These are phyloP conservation scores for Chrysophaeum taylorii DNA, from an alignment of 352 stramenopile species.

Conservation along the genomic window DNA sequence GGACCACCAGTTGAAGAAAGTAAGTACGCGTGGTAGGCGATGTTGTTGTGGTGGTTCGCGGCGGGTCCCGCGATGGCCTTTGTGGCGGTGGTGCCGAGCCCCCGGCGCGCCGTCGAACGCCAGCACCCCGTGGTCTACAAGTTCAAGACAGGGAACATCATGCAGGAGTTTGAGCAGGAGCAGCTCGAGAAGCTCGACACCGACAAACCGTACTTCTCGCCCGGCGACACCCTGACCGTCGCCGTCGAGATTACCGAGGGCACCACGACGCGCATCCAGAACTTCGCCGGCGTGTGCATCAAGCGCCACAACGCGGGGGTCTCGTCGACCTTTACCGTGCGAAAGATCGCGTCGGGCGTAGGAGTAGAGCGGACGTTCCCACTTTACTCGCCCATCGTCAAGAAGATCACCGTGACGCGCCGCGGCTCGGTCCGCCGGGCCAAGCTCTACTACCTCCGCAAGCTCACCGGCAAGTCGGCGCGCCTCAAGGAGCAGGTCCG, in stretches of 20 bases:
- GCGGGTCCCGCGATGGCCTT: too few species aligned
- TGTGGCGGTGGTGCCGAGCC: too few species aligned
- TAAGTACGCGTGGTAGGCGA: too few species aligned
- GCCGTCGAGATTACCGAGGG: constrained; percentile 4
- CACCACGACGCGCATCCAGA: constrained; percentile 7
- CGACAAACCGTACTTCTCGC: background rate
- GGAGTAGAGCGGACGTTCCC: constrained; percentile 3
- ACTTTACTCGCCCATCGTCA: background rate
- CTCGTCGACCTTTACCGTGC: constrained; percentile 2
- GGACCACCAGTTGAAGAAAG: too few species aligned
- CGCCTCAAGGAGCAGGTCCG: constrained; percentile 5
- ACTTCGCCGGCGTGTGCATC: constrained; percentile 1
- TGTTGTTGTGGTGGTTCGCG: too few species aligned
- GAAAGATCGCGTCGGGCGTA: constrained; percentile 8
- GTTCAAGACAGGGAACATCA: background rate
- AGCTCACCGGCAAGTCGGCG: constrained; percentile 1
- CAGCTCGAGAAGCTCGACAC: background rate
- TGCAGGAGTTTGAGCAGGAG: background rate
- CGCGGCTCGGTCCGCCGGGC: background rate
- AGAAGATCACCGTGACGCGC: background rate
- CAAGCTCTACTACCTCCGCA: constrained; percentile 12
- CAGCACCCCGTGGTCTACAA: too few species aligned
- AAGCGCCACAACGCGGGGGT: background rate
- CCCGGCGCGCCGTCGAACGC: too few species aligned
- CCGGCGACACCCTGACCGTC: constrained; percentile 1